Evolutionary conservation across 106 monocot genomes (phyloP).

Genomic region (Dendrobium chrysotoxum): DNA sequence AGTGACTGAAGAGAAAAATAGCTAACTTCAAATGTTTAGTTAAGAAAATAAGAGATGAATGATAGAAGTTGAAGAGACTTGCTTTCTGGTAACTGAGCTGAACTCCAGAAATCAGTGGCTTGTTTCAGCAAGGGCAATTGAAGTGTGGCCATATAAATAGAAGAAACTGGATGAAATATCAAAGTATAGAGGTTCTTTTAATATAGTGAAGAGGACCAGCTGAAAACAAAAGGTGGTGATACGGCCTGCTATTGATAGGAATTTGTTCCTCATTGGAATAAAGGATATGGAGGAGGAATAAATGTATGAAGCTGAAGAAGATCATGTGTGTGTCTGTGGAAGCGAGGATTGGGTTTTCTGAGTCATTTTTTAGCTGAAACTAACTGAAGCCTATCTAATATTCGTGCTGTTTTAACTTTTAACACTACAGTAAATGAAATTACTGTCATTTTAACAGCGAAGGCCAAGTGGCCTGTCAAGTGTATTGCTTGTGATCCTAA

Average conservation of each 20-base stretch:
- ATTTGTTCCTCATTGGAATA: conserved; percentile 4
- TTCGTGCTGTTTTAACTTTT: background rate
- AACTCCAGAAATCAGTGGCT: background rate
- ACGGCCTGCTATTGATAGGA: conserved; percentile 19
- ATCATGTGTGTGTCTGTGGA: too few relatives aligned
- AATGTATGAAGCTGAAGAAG: background rate
- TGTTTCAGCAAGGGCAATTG: background rate
- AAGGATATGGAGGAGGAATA: background rate
- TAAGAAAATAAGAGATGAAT: too few relatives aligned
- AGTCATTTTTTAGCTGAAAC: too few relatives aligned
- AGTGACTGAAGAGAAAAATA: too few relatives aligned
- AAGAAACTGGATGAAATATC: conserved; percentile 5
- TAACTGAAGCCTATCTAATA: background rate
- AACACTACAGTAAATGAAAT: background rate
- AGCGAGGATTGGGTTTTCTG: too few relatives aligned
- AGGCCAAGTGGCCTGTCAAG: background rate
- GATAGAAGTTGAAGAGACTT: too few relatives aligned
- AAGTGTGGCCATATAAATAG: conserved; percentile 21
- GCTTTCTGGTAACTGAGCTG: background rate
- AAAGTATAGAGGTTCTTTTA: conserved; percentile 14
- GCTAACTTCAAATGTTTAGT: too few relatives aligned
- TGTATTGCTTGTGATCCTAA: background rate
- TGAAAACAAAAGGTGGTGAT: conserved; percentile 13
- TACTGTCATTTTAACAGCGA: background rate
- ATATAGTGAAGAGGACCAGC: conserved; percentile 22